Base-by-base conservation (phyloP, 2,329 filamentous ascomycete species). In the Phaeoacremonium minimum region DNA sequence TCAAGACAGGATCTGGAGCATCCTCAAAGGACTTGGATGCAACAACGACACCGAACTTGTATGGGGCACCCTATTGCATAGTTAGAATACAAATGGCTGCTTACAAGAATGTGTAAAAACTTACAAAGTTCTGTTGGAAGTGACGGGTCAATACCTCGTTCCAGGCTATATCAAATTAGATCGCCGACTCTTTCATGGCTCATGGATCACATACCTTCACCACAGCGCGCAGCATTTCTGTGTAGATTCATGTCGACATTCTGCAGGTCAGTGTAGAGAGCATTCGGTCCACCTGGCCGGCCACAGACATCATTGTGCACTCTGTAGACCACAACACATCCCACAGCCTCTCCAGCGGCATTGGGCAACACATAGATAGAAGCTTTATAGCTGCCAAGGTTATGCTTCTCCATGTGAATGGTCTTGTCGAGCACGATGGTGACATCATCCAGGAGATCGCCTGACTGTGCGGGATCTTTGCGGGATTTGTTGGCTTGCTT, bases 11-110 rank as follows among this genome's bases (percentile, higher is more conserved):
- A 2, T 55, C 38, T 0, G 71, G 73, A 0, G 75, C 70, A 5
- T 67, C 57, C 3, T 57, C 47, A 40, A 81, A 80, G 1, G 63
- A 56, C n/a, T 54, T 60, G 4, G 66, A 73, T 6, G 67, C 57
- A 4, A 77, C 72, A 2, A 66, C 61, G 2, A 80, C 78, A 22
- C 77, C 69, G 47, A 80, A 85, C 36, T 85, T 84, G 54, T 85
- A 86, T 0, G 72, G 71, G 41, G 80, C 80, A 3, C 81, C 81
- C 64, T 71, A 15, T 48, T 51, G 17, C 47, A 49, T n/a, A 46
- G 57, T 55, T 33, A 56, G 53, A 38, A 48, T 2, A 20, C 6
- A 16, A 6, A 19, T 8, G 13, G 4, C 13, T 16, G 12, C n/a
- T 3, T 6, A 7, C 15, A 7, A 2, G 17, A 14, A 28, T 19